Conservation (phyloP, 345 rosid genomes). For the Eucalyptus cloeziana region DNA sequence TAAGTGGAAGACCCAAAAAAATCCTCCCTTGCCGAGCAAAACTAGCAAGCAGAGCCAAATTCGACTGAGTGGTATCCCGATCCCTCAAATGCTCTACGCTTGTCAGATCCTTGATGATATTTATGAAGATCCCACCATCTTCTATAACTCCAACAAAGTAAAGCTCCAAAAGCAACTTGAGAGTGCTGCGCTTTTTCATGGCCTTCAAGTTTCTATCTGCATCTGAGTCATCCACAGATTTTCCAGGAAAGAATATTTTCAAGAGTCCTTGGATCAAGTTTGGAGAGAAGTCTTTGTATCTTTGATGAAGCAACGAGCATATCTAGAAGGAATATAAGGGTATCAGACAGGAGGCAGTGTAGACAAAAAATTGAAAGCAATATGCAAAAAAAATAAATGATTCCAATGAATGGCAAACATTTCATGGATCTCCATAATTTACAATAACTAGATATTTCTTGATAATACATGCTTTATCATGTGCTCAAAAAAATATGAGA, state of each 20-base stretch:
- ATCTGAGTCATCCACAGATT: conserved; percentile 80
- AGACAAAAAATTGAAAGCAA: not conserved
- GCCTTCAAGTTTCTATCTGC: conserved; percentile 80
- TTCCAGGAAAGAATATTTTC: conserved; percentile 90
- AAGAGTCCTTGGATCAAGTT: conserved; percentile 76
- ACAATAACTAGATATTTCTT: not conserved
- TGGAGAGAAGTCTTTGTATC: conserved; percentile 92
- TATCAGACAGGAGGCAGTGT: not conserved
- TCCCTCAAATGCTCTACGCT: conserved; percentile 78
- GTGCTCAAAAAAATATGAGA: not conserved
- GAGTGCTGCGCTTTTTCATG: conserved; percentile 91
- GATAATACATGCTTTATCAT: not conserved
- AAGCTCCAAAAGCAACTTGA: conserved; percentile 88
- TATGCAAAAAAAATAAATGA: not conserved
- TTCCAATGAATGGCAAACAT: not conserved
- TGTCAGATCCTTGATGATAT: conserved; percentile 80
- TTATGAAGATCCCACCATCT: conserved; percentile 65
- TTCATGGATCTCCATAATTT: not conserved
- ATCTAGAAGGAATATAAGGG: conserved; percentile 25
- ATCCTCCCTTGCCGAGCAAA: conserved; percentile 98
- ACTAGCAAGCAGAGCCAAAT: conserved; percentile 87
- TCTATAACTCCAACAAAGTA: conserved; percentile 90
- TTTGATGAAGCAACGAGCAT: conserved; percentile 96
- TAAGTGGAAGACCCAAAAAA: conserved; percentile 79
- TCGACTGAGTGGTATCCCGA: conserved; percentile 83